Base-by-base conservation (phyloP, 1,139 yeast genomes). In the Taiozyma sp. region DNA sequence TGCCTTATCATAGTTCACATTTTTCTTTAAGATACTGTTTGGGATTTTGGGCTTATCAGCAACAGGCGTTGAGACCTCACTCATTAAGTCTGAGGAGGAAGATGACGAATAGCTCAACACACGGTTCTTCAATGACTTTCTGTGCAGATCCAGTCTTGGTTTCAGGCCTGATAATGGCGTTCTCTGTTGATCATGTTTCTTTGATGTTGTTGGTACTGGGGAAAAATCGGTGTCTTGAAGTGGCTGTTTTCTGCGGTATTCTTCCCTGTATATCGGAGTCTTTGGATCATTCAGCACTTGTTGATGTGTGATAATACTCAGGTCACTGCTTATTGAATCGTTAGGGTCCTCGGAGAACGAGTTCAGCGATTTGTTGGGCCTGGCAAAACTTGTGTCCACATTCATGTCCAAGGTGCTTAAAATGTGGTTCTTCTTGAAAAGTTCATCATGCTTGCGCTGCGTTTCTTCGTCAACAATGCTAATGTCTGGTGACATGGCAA, bases 231-330 rank as follows among this genome's bases (percentile, higher is more conserved):
- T 8, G 21, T 37, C 47, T 16, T 22, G 51, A 16, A 11, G 45
- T 16, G 22, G 42, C 22, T n/a, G 42, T 44, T 45, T 45, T 35
- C 30, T 41, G 35, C 43, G 28, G 19, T 45, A 55, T 45, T 56
- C 55, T 11, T 50, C 50, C 44, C 64, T 54, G 21, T 48, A 45
- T 9, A 42, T 29, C 1, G 65, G 64, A 1, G 65, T 60, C 40
- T 57, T 54, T 19, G 64, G 63, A 39, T 60, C 54, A 40, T 56
- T 54, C 6, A 49, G 56, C 19, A 59, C 53, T 8, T 56, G 52
- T 1, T 46, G 14, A 30, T 50, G 53, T 7, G 58, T 53, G 4
- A 61, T 43, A 3, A 57, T 57, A 8, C 62, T 55, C 8, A 60
- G 21, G 14, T 53, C 44, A 2, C 26, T 24, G 34, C 50, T 46